A percentile compares a stretch with the other conserved stretches of the same genome.
Evolutionary conservation across 2,329 filamentous ascomycete species (phyloP).

Genomic region (Diplodia seriata): DNA sequence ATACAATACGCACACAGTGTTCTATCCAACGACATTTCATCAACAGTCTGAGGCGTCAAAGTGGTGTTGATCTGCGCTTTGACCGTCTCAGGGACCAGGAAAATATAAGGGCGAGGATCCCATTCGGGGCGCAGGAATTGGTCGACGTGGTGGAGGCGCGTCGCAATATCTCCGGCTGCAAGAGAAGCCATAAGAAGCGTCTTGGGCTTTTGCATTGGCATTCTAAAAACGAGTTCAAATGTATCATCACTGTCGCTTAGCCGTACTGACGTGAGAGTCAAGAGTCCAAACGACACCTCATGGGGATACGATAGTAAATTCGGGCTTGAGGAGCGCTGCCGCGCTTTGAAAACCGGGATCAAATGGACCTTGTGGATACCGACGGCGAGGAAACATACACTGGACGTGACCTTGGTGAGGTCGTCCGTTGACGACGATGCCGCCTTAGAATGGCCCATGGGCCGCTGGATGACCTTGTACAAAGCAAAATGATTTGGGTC

Average conservation of each 20-base stretch:
- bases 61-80: slow-evolving; percentile 46
- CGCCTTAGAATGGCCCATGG: slow-evolving; percentile 61
- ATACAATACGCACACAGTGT: slow-evolving; percentile 74
- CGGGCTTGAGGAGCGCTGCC: slow-evolving; percentile 61
- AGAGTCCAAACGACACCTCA: slow-evolving; percentile 66
- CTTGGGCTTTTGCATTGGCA: slow-evolving; percentile 63
- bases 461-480: slow-evolving; percentile 71
- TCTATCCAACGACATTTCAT: slow-evolving; percentile 67
- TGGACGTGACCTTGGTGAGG: slow-evolving; percentile 67
- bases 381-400: slow-evolving; percentile 71
- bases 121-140: slow-evolving; percentile 71
- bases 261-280: slow-evolving; percentile 65
- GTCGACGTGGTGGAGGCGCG: slow-evolving; percentile 66
- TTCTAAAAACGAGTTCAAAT: slow-evolving; percentile 69
- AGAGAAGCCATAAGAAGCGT: slow-evolving; percentile 68
- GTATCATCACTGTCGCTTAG: slow-evolving; percentile 69
- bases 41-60: slow-evolving; percentile 60
- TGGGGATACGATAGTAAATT: slow-evolving; percentile 59
- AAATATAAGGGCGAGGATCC: slow-evolving; percentile 67
- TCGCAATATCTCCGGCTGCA: slow-evolving; percentile 68
- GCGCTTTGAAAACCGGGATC: slow-evolving; percentile 67
- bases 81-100: slow-evolving; percentile 63
- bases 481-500: slow-evolving; percentile 71
- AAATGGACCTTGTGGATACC: slow-evolving; percentile 74
- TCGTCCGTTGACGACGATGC: slow-evolving; percentile 71